phyloP scores from a whole-genome alignment of 768 basidiomycete species.

The Mycena alexandri region DNA sequence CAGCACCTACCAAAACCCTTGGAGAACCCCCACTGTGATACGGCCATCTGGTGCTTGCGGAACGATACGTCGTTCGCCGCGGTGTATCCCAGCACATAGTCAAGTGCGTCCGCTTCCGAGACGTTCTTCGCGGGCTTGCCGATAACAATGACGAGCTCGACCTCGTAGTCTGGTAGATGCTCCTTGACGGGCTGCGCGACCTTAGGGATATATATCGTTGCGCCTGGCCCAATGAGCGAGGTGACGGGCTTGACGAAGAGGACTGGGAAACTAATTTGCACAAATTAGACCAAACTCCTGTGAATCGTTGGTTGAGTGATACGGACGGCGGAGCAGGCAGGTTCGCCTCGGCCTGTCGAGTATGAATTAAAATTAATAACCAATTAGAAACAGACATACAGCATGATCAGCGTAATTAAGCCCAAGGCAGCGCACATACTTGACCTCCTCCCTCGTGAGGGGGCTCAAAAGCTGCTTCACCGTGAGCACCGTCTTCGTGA shows the following conservation, averaged over 20 bases:
- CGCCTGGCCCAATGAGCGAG: conserved; percentile 78
- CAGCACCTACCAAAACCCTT: conserved; percentile 80
- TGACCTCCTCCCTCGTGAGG: conserved; percentile 74
- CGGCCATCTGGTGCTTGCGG: conserved; percentile 83
- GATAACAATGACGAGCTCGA: conserved; percentile 85
- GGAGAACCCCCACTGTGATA: conserved; percentile 90
- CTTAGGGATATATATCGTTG: conserved; percentile 73
- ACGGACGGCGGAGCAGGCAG: conserved; percentile 73
- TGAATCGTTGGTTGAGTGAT: no score
- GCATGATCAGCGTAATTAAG: conserved; percentile 91
- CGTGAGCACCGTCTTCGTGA: conserved; percentile 74
- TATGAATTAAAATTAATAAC: neutral
- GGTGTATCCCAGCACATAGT: conserved; percentile 89
- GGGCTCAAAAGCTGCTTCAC: conserved; percentile 80
- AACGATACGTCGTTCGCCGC: conserved; percentile 87
- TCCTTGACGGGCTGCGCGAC: conserved; percentile 77
- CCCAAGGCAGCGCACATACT: conserved; percentile 80
- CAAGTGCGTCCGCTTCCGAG: conserved; percentile 81
- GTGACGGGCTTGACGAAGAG: conserved; percentile 85
- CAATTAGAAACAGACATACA: conserved; percentile 48
- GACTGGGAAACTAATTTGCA: conserved; percentile 78
- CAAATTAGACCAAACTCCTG: no score
- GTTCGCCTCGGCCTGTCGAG: conserved; percentile 71
- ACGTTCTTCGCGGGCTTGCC: conserved; percentile 87
- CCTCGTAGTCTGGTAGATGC: conserved; percentile 86